These are phyloP conservation scores for Thinopyrum obtusiflorum DNA, from an alignment of 202 grass and related monocot genomes.

Conservation along the genomic window DNA sequence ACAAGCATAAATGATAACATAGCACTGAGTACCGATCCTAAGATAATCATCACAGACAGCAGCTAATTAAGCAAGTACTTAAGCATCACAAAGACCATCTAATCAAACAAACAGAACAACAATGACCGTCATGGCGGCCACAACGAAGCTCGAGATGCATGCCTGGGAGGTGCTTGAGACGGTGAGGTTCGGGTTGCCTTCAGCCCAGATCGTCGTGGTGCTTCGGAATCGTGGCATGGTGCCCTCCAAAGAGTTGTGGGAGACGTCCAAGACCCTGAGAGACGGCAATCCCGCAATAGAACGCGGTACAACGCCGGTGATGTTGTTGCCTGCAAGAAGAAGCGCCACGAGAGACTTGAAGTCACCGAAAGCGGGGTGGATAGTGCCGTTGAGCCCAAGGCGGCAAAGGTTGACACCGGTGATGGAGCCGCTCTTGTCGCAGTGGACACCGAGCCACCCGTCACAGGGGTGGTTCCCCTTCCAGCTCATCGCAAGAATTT, in stretches of 20 bases:
- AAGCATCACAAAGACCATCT: not conserved
- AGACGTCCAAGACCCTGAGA: slow-evolving; percentile 35
- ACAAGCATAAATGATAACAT: no score
- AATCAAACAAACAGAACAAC: not conserved
- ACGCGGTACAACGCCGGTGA: slow-evolving; percentile 13
- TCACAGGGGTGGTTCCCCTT: slow-evolving; percentile 36
- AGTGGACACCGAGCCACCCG: slow-evolving; percentile 35
- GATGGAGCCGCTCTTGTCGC: slow-evolving; percentile 17
- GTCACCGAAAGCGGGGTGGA: slow-evolving; percentile 35
- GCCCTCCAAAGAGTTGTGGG: slow-evolving; percentile 39
- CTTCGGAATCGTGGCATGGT: slow-evolving; percentile 28
- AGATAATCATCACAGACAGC: no score
- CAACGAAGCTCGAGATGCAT: not conserved
- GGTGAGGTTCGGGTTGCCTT: slow-evolving; percentile 22
- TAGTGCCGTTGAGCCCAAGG: slow-evolving; percentile 27
- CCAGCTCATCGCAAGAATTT: slow-evolving; percentile 30
- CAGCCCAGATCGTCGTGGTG: slow-evolving; percentile 13
- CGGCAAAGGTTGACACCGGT: slow-evolving; percentile 27
- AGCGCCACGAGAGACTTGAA: slow-evolving; percentile 22
- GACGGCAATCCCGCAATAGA: slow-evolving; percentile 4
- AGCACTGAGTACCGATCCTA: no score
- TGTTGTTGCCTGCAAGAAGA: slow-evolving; percentile 30
- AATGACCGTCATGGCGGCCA: not conserved
- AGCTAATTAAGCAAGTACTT: no score
- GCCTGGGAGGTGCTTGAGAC: not conserved